Conservation (phyloP, 2,329 filamentous ascomycete genomes). For the Arthrobotrys entomopaga region DNA sequence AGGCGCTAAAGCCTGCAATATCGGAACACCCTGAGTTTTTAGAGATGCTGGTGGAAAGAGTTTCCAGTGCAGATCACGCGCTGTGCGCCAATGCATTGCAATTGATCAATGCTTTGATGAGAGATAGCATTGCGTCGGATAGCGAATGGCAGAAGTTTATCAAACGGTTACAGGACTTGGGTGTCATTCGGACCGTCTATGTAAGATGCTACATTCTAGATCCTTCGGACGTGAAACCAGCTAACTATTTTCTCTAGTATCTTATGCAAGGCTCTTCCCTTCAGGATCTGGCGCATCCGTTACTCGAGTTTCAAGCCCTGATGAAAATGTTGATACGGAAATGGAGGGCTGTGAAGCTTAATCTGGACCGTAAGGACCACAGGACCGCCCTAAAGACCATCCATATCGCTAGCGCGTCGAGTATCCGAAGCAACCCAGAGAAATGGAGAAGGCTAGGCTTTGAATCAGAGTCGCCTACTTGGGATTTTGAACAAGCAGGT, state of each 20-base stretch:
- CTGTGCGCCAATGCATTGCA: slow-evolving; percentile 95
- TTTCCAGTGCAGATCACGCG: slow-evolving; percentile 93
- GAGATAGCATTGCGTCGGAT: slow-evolving; percentile 85
- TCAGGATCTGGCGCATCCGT: slow-evolving; percentile 86
- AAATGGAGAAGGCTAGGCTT: slow-evolving; percentile 96
- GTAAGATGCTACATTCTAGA: slow-evolving; percentile 43
- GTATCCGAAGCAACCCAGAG: slow-evolving; percentile 80
- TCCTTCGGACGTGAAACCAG: background rate
- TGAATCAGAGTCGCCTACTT: slow-evolving; percentile 84
- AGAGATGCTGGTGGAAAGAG: slow-evolving; percentile 88
- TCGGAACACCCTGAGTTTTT: slow-evolving; percentile 93
- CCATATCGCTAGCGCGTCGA: slow-evolving; percentile 82
- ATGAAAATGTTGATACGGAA: slow-evolving; percentile 87
- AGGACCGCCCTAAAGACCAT: slow-evolving; percentile 85
- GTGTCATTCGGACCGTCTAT: slow-evolving; percentile 88
- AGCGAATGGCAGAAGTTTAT: slow-evolving; percentile 96
- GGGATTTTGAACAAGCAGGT: slow-evolving; percentile 85
- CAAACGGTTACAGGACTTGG: slow-evolving; percentile 89
- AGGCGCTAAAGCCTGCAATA: slow-evolving; percentile 89
- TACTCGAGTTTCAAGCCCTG: slow-evolving; percentile 91
- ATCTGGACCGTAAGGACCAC: slow-evolving; percentile 88
- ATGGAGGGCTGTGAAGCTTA: slow-evolving; percentile 86
- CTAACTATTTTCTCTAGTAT: slow-evolving; percentile 64
- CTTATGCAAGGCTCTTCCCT: slow-evolving; percentile 94
- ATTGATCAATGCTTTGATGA: slow-evolving; percentile 92